Evolutionary conservation across 495 filamentous ascomycete genomes (phyloP).

Genomic region (Geopyxis carbonaria): DNA sequence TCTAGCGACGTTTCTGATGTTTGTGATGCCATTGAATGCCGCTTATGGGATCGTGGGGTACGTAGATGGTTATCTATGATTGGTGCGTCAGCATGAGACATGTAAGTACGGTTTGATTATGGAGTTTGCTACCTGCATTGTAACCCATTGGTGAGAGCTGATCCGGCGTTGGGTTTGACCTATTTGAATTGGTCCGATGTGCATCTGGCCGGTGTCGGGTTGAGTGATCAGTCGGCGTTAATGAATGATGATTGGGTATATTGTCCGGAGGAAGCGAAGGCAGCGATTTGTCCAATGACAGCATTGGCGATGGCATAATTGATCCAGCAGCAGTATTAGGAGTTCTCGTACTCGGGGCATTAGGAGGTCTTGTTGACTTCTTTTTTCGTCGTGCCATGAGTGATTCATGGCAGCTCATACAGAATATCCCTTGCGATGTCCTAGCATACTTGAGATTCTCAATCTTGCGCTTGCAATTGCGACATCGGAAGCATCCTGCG

Average conservation of each 20-base stretch:
- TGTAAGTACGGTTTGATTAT: too few relatives aligned
- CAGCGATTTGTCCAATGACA: constrained; percentile 72
- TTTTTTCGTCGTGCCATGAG: constrained; percentile 91
- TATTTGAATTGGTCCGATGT: constrained; percentile 13
- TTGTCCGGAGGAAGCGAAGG: constrained; percentile 73
- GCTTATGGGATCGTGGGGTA: constrained; percentile 33
- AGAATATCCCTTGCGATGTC: constrained; percentile 97
- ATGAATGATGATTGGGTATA: constrained; percentile 47
- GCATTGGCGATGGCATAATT: constrained; percentile 35
- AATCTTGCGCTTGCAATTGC: constrained; percentile 96
- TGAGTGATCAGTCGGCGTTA: constrained; percentile 55
- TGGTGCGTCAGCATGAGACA: too few relatives aligned
- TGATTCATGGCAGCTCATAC: constrained; percentile 99
- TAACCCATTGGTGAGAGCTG: constrained; percentile 21
- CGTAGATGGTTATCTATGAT: constrained; percentile 19
- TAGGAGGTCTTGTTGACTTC: constrained; percentile 47
- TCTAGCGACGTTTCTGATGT: constrained; percentile 33
- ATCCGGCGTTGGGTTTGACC: constrained; percentile 19
- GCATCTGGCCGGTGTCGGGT: constrained; percentile 38
- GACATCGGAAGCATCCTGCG: constrained; percentile 87
- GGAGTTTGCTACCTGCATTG: too few relatives aligned
- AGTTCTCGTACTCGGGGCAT: constrained; percentile 37
- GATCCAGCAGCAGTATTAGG: constrained; percentile 33
- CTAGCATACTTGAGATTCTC: constrained; percentile 96
- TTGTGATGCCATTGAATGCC: constrained; percentile 50